phyloP scores from a whole-genome alignment of 2,329 filamentous ascomycete species.

The Alternaria sp. region DNA sequence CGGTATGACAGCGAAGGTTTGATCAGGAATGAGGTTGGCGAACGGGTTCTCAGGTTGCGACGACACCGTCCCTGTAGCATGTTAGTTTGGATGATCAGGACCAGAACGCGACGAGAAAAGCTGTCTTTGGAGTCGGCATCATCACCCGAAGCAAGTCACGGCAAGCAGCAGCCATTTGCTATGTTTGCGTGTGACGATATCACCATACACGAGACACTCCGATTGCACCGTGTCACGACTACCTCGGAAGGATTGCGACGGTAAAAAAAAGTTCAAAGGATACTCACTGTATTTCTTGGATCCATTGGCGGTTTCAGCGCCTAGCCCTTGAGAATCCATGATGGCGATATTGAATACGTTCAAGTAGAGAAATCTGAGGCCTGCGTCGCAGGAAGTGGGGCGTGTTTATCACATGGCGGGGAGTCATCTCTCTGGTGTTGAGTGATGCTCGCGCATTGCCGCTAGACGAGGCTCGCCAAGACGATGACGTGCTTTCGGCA shows the following conservation, averaged over 20 bases:
- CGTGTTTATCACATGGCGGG: constrained; percentile 31
- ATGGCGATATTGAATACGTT: constrained; percentile 10
- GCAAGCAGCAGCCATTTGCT: not conserved
- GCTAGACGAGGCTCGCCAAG: constrained; percentile 33
- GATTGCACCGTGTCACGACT: not conserved
- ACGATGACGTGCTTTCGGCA: constrained; percentile 41
- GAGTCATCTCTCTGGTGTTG: constrained; percentile 35
- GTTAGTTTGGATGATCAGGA: constrained; percentile 26
- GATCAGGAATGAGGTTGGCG: constrained; percentile 83
- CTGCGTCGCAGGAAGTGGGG: constrained; percentile 21
- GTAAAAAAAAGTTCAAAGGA: constrained; percentile 4
- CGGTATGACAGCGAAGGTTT: constrained; percentile 85
- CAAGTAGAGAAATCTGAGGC: constrained; percentile 14
- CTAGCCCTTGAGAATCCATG: constrained; percentile 32
- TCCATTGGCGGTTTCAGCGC: constrained; percentile 28
- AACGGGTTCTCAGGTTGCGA: constrained; percentile 92
- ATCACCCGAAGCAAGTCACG: not conserved
- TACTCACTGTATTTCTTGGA: constrained; percentile 27
- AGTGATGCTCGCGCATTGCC: constrained; percentile 30
- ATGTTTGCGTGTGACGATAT: not conserved
- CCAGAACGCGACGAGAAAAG: not conserved
- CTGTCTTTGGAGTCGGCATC: not conserved
- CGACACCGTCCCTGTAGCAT: constrained; percentile 43
- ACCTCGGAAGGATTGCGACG: constrained; percentile 6
- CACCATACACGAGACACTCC: not conserved